Evolutionary conservation across 139 green algal genomes (phyloP).

Genomic region (Tetratostichococcus sp.): DNA sequence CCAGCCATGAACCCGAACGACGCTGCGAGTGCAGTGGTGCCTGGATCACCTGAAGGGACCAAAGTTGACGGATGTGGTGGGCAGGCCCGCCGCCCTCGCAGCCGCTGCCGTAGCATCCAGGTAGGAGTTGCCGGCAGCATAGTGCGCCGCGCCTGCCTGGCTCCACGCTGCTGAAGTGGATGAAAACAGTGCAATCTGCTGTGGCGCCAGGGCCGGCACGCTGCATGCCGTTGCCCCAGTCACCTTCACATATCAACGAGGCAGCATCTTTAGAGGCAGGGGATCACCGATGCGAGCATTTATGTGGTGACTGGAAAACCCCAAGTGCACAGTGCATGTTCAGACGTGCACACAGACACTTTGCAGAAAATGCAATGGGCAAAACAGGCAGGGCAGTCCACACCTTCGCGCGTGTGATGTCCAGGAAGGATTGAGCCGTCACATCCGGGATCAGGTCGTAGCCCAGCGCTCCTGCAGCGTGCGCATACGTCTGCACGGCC

Average conservation of each 20-base stretch:
- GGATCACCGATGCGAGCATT: neutral
- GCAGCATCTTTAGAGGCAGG: no score
- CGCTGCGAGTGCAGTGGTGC: neutral
- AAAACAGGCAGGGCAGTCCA: no score
- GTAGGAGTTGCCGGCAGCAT: conserved; percentile 27
- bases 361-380: no score
- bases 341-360: no score
- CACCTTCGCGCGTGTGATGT: neutral
- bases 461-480: conserved; percentile 28
- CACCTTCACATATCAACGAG: neutral
- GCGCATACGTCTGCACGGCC: conserved; percentile 9
- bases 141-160: conserved; percentile 31
- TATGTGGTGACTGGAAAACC: no score
- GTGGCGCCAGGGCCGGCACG: neutral
- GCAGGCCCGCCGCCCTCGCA: neutral
- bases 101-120: conserved; percentile 11
- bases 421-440: neutral
- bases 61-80: conserved; percentile 7
- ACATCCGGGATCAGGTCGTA: conserved; percentile 25
- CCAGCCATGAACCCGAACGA: no score
- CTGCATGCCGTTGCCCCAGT: neutral
- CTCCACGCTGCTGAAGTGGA: conserved; percentile 35
- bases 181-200: conserved; percentile 9
- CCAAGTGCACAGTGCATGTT: no score
- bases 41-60: neutral